Evolutionary conservation across 352 stramenopile species (phyloP).

Genomic region (Globisporangium heterothallicum): DNA sequence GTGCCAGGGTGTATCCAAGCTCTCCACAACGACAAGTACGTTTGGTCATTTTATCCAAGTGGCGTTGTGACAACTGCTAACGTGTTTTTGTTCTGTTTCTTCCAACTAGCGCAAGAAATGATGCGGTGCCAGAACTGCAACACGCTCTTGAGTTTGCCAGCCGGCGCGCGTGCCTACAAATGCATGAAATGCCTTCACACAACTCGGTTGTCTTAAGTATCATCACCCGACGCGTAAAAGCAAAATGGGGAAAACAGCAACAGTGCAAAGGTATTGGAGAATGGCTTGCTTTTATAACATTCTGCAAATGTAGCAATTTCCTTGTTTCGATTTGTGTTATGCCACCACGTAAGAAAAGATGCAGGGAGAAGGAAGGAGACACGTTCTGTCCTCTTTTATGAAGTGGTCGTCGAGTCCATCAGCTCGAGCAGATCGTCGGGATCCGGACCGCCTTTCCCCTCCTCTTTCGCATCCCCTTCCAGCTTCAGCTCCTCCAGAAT

Average conservation of each 20-base stretch:
- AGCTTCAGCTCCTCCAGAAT: slow-evolving; percentile 64
- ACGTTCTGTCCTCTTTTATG: neutral
- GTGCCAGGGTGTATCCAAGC: slow-evolving; percentile 75
- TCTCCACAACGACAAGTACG: slow-evolving; percentile 80
- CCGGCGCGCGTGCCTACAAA: slow-evolving; percentile 82
- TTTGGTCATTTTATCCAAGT: slow-evolving; percentile 10
- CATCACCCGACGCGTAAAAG: neutral
- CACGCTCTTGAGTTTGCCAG: slow-evolving; percentile 75
- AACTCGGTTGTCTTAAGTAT: slow-evolving; percentile 59
- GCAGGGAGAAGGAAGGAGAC: neutral
- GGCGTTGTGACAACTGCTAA: slow-evolving; percentile 9
- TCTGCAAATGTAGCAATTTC: too few species aligned
- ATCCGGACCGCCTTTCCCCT: slow-evolving; percentile 31
- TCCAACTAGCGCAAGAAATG: slow-evolving; percentile 69
- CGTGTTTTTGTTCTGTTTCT: slow-evolving; percentile 4
- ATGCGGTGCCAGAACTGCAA: slow-evolving; percentile 87
- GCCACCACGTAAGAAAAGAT: neutral
- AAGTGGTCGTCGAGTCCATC: slow-evolving; percentile 70
- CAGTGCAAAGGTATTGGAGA: slow-evolving; percentile 3
- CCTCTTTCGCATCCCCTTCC: slow-evolving; percentile 38
- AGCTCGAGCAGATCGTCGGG: slow-evolving; percentile 82
- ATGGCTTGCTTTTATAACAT: slow-evolving; percentile 6
- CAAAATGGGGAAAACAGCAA: neutral
- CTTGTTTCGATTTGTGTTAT: neutral
- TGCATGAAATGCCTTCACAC: slow-evolving; percentile 87